A percentile compares a stretch with the other conserved stretches of the same genome.
These are phyloP conservation scores for Lasiosphaeris hirsuta DNA, from an alignment of 495 filamentous ascomycete genomes.

Conservation along the genomic window DNA sequence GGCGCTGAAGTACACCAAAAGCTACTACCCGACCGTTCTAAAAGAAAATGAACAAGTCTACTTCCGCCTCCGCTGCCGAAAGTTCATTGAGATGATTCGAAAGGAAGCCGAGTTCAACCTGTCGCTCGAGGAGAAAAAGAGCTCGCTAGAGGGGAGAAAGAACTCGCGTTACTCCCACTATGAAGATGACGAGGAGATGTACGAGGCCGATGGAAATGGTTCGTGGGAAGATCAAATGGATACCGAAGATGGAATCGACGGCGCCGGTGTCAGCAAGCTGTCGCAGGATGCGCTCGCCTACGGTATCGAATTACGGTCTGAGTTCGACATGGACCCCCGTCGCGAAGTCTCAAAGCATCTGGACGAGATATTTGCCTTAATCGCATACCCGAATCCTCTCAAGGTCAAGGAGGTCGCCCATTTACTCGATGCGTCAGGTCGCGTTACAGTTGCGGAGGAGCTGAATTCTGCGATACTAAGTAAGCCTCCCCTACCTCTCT, in stretches of 20 bases:
- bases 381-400: constrained; percentile 80
- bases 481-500: constrained; percentile 42
- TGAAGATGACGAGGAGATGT: constrained; percentile 74
- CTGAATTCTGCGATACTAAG: constrained; percentile 91
- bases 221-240: constrained; percentile 42
- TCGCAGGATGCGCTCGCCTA: constrained; percentile 69
- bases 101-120: constrained; percentile 64
- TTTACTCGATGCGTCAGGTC: constrained; percentile 69
- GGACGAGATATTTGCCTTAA: constrained; percentile 80
- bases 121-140: constrained; percentile 35
- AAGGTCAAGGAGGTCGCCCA: constrained; percentile 72
- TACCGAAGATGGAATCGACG: constrained; percentile 47
- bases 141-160: constrained; percentile 21
- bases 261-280: constrained; percentile 51
- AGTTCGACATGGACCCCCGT: constrained; percentile 69
- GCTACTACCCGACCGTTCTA: constrained; percentile 77
- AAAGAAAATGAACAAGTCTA: constrained; percentile 82
- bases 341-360: constrained; percentile 69
- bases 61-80: constrained; percentile 85
- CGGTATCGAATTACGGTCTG: constrained; percentile 70
- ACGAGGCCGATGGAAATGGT: constrained; percentile 44
- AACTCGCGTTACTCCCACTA: constrained; percentile 20
- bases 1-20: constrained; percentile 75
- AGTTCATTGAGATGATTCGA: constrained; percentile 95
- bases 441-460: constrained; percentile 85